Percentiles rank a stretch among this genome's conserved stretches.
Conservation (phyloP, 768 basidiomycete genomes). For the Russula abietina region DNA sequence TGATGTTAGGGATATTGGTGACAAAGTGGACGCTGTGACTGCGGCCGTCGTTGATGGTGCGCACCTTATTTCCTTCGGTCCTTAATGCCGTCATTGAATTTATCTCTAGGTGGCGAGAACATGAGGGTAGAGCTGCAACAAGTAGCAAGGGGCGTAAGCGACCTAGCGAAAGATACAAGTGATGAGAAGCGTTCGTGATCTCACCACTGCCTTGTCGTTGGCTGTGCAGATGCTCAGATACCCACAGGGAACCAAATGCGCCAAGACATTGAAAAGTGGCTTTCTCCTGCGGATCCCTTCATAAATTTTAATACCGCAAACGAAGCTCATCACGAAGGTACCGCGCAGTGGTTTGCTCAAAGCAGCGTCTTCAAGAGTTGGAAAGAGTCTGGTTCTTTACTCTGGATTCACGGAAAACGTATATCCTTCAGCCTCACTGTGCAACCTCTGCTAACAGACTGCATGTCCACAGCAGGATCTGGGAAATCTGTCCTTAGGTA, state of each 20-base stretch:
- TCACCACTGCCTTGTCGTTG: background rate
- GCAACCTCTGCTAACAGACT: no score
- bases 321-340: no score
- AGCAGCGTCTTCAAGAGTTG: no score
- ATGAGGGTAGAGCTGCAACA: background rate
- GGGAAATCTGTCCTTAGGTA: no score
- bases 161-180: background rate
- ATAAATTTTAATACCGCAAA: no score
- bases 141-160: background rate
- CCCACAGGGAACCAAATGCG: background rate
- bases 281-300: background rate
- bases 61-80: background rate
- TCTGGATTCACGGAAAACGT: no score
- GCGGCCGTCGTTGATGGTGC: background rate
- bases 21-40: no score
- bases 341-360: no score
- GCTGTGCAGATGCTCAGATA: background rate
- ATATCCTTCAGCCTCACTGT: no score
- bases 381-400: no score
- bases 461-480: no score
- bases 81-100: background rate
- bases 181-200: background rate
- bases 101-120: background rate
- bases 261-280: background rate
- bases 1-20: no score